Evolutionary conservation across 164 flowering plant species (phyloP), one percentile per base, ranked within the genome.

Genomic region (Stephania japonica): DNA sequence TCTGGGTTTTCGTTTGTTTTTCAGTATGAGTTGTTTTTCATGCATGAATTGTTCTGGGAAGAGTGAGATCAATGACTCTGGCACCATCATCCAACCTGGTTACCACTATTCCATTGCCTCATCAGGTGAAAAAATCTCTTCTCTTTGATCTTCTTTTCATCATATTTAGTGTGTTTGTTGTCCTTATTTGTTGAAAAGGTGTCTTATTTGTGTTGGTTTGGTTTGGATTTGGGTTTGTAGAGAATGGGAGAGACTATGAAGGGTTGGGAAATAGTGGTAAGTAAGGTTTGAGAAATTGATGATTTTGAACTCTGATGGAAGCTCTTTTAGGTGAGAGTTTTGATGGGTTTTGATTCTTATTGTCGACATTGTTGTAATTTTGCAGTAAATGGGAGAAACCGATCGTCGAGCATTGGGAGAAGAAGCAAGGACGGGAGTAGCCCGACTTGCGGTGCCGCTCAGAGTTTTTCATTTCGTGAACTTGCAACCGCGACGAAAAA

Each of bases 391-490:
- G 76, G 47, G 6, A 27, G 47, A 18, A 69, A 65, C 42, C 43
- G 56, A 63, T 67, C 73, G 8, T 42, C 72, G 14, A 64, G 21
- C 47, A 69, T 70, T 49, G 63, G 59, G 25, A 62, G 67, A 61
- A 43, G 32, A 61, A 43, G 32, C 42, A 72, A 64, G 78, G 14
- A 61, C 13, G 32, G 38, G 38, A 27, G 11, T 53, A 73, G 16
- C 64, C 59, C 49, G 23, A 78, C 65, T 43, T 49, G 62, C 27
- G 1, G 38, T 41, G 84, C 80, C 3, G 94, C 93, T 0, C 70
- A 75, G 1, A 86, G 91, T 75, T 90, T 91, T 77, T 84, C 90
- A 21, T 90, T 89, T 62, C 85, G 84, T 5, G 91, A 93, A 56
- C 85, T 93, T 16, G 93, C 90, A 3, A 62, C 79, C 0, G 94